Evolutionary conservation across 2,329 filamentous ascomycete genomes (phyloP).

Genomic region (Pseudopyricularia javanii): DNA sequence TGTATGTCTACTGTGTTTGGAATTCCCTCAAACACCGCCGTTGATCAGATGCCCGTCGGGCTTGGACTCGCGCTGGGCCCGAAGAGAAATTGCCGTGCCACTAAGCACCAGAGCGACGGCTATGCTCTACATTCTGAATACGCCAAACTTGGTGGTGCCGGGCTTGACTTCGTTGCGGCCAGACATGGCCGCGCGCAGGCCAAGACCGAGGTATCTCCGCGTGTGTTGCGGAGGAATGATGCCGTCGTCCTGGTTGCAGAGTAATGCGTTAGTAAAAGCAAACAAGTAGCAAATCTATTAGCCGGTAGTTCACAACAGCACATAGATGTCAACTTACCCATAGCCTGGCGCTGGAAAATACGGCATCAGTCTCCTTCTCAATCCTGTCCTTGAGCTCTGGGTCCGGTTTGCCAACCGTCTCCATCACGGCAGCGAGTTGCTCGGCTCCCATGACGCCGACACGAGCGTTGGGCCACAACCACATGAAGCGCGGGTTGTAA

Average conservation of each 20-base stretch:
- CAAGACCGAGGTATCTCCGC: slow-evolving; percentile 57
- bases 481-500: slow-evolving; percentile 82
- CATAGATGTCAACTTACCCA: slow-evolving; percentile 51
- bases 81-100: not conserved
- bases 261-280: not conserved
- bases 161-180: slow-evolving; percentile 50
- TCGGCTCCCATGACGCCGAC: slow-evolving; percentile 94
- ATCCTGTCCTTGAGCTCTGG: slow-evolving; percentile 73
- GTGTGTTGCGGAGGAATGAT: slow-evolving; percentile 71
- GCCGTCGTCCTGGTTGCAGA: slow-evolving; percentile 51
- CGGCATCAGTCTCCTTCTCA: slow-evolving; percentile 78
- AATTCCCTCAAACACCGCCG: not conserved
- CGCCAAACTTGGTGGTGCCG: slow-evolving; percentile 59
- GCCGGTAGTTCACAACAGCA: too few species aligned
- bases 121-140: slow-evolving; percentile 60
- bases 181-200: slow-evolving; percentile 59
- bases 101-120: not conserved
- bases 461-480: slow-evolving; percentile 97
- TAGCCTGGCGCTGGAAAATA: slow-evolving; percentile 75
- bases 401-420: slow-evolving; percentile 76
- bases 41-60: not conserved
- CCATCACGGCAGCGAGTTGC: slow-evolving; percentile 87
- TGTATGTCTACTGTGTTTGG: too few species aligned
- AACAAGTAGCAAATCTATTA: not conserved
- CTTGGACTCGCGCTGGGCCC: not conserved